Percentiles rank a stretch among this genome's conserved stretches.
These are phyloP conservation scores for Aspergillus sp. DNA, from an alignment of 2,329 filamentous ascomycete genomes.

Conservation along the genomic window DNA sequence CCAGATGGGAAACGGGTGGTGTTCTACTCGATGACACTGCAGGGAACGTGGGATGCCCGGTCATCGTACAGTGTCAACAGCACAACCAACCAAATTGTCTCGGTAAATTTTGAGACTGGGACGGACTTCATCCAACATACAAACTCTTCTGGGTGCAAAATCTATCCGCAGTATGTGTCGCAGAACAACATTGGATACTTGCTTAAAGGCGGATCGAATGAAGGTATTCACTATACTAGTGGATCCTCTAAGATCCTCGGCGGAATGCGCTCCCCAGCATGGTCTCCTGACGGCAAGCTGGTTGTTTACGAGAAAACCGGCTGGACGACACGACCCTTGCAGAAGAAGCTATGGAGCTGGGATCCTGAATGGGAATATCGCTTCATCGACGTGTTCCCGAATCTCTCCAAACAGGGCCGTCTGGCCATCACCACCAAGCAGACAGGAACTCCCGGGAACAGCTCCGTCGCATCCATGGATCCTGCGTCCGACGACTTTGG, in stretches of 20 bases:
- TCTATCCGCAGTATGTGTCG: slow-evolving; percentile 5
- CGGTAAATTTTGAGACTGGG: slow-evolving; percentile 1
- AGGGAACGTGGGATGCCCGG: slow-evolving; percentile 2
- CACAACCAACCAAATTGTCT: slow-evolving; percentile 3
- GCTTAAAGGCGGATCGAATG: slow-evolving; percentile 1
- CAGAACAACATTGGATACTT: slow-evolving; percentile 5
- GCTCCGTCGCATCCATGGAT: neutral
- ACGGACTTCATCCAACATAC: neutral
- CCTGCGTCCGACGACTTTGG: neutral
- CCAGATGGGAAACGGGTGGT: slow-evolving; percentile 2
- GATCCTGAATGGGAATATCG: slow-evolving; percentile 8
- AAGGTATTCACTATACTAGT: slow-evolving; percentile 5
- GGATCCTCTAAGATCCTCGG: slow-evolving; percentile 1
- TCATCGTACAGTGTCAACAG: neutral
- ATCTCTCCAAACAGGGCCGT: neutral
- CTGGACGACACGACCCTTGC: slow-evolving; percentile 1
- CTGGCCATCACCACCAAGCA: neutral
- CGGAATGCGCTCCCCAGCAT: slow-evolving; percentile 2
- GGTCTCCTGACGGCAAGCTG: slow-evolving; percentile 6
- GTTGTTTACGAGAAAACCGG: slow-evolving; percentile 7
- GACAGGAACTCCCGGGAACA: neutral
- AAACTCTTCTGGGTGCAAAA: slow-evolving; percentile 1
- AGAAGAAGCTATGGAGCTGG: slow-evolving; percentile 3
- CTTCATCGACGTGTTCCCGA: slow-evolving; percentile 6
- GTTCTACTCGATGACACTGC: slow-evolving; percentile 1